phyloP scores from a whole-genome alignment of 2,329 filamentous ascomycete genomes.

The Monilinia fructigena region DNA sequence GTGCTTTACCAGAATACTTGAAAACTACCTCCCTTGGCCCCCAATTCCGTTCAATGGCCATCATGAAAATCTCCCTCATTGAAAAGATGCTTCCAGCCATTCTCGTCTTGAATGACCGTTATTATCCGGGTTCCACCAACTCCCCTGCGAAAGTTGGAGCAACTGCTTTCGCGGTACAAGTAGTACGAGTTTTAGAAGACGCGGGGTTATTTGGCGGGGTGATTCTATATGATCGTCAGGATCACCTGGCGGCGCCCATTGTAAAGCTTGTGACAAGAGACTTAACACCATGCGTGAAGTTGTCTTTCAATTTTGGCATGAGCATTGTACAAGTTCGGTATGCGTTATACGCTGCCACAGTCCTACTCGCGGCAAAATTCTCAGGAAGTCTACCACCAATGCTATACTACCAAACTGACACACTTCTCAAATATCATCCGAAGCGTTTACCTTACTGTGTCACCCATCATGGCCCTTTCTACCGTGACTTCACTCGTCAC shows the following conservation, averaged over 20 bases:
- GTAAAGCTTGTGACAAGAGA: constrained; percentile 21
- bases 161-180: constrained; percentile 27
- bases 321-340: constrained; percentile 22
- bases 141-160: constrained; percentile 26
- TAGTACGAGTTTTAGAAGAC: constrained; percentile 22
- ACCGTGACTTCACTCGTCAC: constrained; percentile 24
- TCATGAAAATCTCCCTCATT: constrained; percentile 1
- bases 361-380: constrained; percentile 19
- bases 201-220: constrained; percentile 25
- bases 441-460: constrained; percentile 25
- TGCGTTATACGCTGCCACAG: constrained; percentile 23
- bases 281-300: constrained; percentile 22
- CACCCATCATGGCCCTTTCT: constrained; percentile 28
- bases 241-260: constrained; percentile 19
- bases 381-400: constrained; percentile 17
- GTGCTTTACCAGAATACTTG: constrained; percentile 13
- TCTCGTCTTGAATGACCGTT: constrained; percentile 24
- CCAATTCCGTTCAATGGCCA: constrained; percentile 3
- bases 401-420: constrained; percentile 28
- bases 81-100: constrained; percentile 27
- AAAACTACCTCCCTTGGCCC: constrained; percentile 18
- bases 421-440: constrained; percentile 26
- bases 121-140: constrained; percentile 24
- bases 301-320: constrained; percentile 27
- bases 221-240: constrained; percentile 26